phyloP scores from a whole-genome alignment of 768 basidiomycete species.

The Suillus subalutaceus region DNA sequence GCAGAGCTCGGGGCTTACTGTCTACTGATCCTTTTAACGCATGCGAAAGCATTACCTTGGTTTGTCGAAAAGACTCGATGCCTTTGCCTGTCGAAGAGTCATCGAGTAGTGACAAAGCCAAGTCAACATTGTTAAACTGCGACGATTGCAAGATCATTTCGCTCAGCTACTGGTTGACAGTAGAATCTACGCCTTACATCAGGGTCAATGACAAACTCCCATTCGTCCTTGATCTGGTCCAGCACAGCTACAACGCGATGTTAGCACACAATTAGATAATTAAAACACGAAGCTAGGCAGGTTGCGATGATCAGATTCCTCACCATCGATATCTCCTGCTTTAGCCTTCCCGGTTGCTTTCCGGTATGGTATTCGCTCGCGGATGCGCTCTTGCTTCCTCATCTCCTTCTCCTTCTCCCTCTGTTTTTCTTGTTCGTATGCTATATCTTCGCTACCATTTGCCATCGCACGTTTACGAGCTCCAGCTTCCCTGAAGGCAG shows the following conservation, averaged over 20 bases:
- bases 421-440: constrained; percentile 60
- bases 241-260: constrained; percentile 60
- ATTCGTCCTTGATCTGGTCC: constrained; percentile 85
- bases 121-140: constrained; percentile 92
- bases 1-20: constrained; percentile 50
- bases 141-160: constrained; percentile 13
- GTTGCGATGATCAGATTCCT: constrained; percentile 26
- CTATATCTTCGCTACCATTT: constrained; percentile 53
- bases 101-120: constrained; percentile 89
- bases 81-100: constrained; percentile 72
- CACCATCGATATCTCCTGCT: constrained; percentile 86
- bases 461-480: constrained; percentile 56
- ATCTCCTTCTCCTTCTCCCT: constrained; percentile 66
- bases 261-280: background rate
- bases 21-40: constrained; percentile 89
- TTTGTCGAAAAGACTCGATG: constrained; percentile 74
- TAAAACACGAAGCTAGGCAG: background rate
- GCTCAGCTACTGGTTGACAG: constrained; percentile 6
- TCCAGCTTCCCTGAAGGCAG: constrained; percentile 68
- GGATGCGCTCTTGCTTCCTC: constrained; percentile 68
- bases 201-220: constrained; percentile 85
- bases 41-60: constrained; percentile 75
- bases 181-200: constrained; percentile 54
- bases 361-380: constrained; percentile 66
- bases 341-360: constrained; percentile 54